Base-by-base conservation (phyloP, 2,329 filamentous ascomycete species). In the Gnomoniopsis smithogilvyi region DNA sequence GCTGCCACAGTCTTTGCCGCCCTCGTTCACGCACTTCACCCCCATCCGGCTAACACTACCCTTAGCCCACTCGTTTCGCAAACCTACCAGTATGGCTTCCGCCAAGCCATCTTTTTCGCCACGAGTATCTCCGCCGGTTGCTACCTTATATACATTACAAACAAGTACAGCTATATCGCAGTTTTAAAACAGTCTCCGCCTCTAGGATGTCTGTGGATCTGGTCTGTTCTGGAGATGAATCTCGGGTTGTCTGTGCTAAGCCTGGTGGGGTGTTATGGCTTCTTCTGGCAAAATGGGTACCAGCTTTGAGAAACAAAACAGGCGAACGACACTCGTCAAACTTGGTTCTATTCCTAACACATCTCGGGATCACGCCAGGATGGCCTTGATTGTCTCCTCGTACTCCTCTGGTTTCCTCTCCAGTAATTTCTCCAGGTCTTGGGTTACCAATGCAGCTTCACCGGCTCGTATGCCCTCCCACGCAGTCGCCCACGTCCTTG, bases 101-200 rank as follows among this genome's bases (percentile, higher is more conserved):
- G 82, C 43, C 85, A 88, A 64, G 59, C 73, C 17, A 72, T 90
- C 54, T 95, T 94, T 76, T 81, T 92, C 62, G 68, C 68, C 17
- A 76, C 80, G 24, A 86, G 88, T 64, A 73, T 88, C 8, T 71
- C 69, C 11, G 77, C 85, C 0, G 95, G 95, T 1, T 91, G 87
- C 73, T 93, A 92, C 72, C 78, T 97, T 63, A 87, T 98, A 51
- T 80, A 90, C 65, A 85, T 93, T 55, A 92, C 90, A 26, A 98
- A 97, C 68, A 81, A 79, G 33, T 84, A 87, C 64, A 85, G 88
- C 4, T 98, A 97, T 68, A 86, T 96, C 66, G 89, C 90, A 7
- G 87, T 96, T 21, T 93, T 98, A 91, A 96, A 96, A 77, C 87
- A 86, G 63, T 90, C 92, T 0, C 95, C 95, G n/a, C 87, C 92